phyloP scores from a whole-genome alignment of 2,329 filamentous ascomycete genomes.

The Ceratocystis ficicola region DNA sequence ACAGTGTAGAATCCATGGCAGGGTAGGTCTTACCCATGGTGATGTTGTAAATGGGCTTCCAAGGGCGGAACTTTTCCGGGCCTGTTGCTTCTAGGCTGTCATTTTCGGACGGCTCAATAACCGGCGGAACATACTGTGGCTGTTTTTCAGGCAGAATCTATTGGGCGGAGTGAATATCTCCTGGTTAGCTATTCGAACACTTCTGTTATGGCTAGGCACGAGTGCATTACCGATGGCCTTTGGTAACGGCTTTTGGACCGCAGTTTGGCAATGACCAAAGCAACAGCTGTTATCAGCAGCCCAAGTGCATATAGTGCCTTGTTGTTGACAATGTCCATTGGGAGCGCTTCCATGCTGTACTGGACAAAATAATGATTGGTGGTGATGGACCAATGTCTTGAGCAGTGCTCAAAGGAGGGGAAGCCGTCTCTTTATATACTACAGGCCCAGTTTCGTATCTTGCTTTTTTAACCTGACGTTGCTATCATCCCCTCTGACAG shows the following conservation, averaged over 20 bases:
- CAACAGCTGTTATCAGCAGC: constrained; percentile 9
- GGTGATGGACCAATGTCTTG: background rate
- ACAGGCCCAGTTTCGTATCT: background rate
- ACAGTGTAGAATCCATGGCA: background rate
- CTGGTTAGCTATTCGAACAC: background rate
- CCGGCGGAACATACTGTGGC: background rate
- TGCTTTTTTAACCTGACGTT: background rate
- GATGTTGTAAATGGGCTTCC: constrained; percentile 42
- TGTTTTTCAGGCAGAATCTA: constrained; percentile 18
- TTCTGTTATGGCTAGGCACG: background rate
- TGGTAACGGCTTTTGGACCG: background rate
- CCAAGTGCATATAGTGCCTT: constrained; percentile 8
- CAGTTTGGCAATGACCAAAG: constrained; percentile 6
- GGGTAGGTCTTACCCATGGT: constrained; percentile 37
- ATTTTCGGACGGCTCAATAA: constrained; percentile 25
- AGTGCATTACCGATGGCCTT: background rate
- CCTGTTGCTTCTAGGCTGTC: constrained; percentile 34
- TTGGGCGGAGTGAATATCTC: background rate
- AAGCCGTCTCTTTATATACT: background rate
- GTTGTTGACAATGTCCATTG: background rate
- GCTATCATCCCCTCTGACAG: background rate
- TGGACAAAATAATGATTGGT: background rate
- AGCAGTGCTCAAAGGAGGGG: background rate
- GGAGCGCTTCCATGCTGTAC: background rate
- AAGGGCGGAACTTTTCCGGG: constrained; percentile 35